Evolutionary conservation across 164 flowering plant genomes (phyloP).

Genomic region (Macadamia integrifolia): DNA sequence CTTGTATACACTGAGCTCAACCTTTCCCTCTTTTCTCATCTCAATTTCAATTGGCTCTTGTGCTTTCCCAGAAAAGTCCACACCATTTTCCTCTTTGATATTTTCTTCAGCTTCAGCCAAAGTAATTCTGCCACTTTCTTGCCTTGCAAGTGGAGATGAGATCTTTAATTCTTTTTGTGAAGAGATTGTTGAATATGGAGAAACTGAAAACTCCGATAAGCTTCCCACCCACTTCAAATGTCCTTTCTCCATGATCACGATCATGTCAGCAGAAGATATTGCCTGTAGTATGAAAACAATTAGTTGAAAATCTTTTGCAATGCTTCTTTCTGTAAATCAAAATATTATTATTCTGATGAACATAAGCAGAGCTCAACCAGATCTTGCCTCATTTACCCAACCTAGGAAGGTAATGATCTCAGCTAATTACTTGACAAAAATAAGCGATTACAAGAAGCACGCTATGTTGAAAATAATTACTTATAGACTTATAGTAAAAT

Average conservation of each 20-base stretch:
- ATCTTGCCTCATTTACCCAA: neutral
- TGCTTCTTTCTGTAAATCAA: neutral
- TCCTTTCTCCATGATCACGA: slow-evolving; percentile 84
- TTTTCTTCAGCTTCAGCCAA: slow-evolving; percentile 13
- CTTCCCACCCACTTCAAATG: slow-evolving; percentile 67
- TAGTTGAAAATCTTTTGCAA: neutral
- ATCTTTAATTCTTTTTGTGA: slow-evolving; percentile 28
- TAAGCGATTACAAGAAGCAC: too few species aligned
- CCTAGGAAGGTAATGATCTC: neutral
- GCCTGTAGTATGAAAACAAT: slow-evolving; percentile 41
- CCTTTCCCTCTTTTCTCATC: slow-evolving; percentile 72
- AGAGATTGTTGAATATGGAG: slow-evolving; percentile 38
- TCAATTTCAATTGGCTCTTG: slow-evolving; percentile 50
- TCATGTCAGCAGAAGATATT: slow-evolving; percentile 67
- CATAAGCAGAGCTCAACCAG: neutral
- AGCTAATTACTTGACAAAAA: too few species aligned
- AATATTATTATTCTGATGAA: neutral
- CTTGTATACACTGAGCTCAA: slow-evolving; percentile 69
- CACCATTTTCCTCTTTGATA: slow-evolving; percentile 19
- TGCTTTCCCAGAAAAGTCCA: slow-evolving; percentile 27
- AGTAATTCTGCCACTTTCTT: slow-evolving; percentile 16
- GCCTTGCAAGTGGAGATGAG: slow-evolving; percentile 18
- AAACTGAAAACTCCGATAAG: slow-evolving; percentile 40
- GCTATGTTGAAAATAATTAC: too few species aligned
- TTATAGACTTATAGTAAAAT: too few species aligned